A percentile compares a stretch with the other conserved stretches of the same genome.
Conservation (phyloP, 2,329 filamentous ascomycete genomes). For the Penicillium sp. region DNA sequence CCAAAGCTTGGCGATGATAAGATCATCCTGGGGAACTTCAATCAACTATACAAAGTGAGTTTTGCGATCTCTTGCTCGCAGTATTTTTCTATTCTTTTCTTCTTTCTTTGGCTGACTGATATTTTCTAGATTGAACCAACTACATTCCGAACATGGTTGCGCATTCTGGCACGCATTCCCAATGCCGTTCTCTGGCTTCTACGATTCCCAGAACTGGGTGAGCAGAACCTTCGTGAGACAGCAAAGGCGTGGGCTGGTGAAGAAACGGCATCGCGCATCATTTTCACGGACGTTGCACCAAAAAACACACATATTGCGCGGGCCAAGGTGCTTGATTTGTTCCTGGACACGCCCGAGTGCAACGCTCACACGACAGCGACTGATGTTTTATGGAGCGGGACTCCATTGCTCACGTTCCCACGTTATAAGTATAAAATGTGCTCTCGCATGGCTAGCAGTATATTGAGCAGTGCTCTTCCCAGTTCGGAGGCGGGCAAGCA, state of each 20-base stretch:
- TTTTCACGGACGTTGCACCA: slow-evolving; percentile 95
- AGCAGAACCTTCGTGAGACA: slow-evolving; percentile 79
- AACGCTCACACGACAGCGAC: slow-evolving; percentile 98
- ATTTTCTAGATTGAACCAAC: slow-evolving; percentile 83
- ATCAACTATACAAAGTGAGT: slow-evolving; percentile 92
- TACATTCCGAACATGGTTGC: slow-evolving; percentile 92
- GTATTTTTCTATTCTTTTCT: too few relatives aligned
- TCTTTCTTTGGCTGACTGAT: slow-evolving; percentile 6
- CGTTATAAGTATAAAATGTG: slow-evolving; percentile 99
- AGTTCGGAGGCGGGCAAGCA: slow-evolving; percentile 67
- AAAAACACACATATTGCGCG: slow-evolving; percentile 93
- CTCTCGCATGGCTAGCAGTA: slow-evolving; percentile 94
- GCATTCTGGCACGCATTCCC: slow-evolving; percentile 82
- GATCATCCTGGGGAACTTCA: slow-evolving; percentile 96
- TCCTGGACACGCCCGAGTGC: slow-evolving; percentile 96
- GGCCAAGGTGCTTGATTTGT: slow-evolving; percentile 89
- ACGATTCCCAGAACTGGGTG: slow-evolving; percentile 93
- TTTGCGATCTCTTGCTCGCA: neutral
- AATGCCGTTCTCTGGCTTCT: slow-evolving; percentile 93
- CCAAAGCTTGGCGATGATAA: slow-evolving; percentile 78
- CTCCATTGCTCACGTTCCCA: slow-evolving; percentile 85
- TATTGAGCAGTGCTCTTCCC: slow-evolving; percentile 85
- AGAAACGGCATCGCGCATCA: slow-evolving; percentile 81
- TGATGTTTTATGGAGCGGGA: slow-evolving; percentile 95
- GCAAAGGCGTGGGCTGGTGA: slow-evolving; percentile 82